Percentiles rank a stretch among this genome's conserved stretches.
Evolutionary conservation across 2,329 filamentous ascomycete genomes (phyloP).

Genomic region (Phyllosticta citribraziliensis): DNA sequence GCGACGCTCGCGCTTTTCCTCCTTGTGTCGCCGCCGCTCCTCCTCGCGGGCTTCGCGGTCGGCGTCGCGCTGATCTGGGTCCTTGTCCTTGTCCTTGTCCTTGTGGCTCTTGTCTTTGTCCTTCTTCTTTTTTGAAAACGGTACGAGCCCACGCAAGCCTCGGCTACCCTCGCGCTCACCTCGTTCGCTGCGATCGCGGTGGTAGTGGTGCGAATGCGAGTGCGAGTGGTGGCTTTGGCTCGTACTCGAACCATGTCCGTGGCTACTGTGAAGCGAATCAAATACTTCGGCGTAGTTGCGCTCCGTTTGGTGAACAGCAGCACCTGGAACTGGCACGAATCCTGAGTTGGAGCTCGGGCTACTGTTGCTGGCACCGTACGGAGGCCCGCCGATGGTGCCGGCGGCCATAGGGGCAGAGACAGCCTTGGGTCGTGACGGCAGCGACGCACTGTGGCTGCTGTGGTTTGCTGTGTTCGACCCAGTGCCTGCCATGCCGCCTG

Average conservation of each 20-base stretch:
- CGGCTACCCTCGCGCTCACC: slow-evolving; percentile 2
- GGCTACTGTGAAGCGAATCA: background rate
- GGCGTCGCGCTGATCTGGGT: slow-evolving; percentile 3
- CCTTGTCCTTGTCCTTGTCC: slow-evolving; percentile 16
- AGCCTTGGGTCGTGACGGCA: background rate
- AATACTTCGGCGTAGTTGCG: slow-evolving; percentile 6
- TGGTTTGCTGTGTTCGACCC: background rate
- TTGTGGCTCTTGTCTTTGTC: slow-evolving; percentile 16
- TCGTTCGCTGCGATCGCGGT: background rate
- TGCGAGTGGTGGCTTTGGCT: background rate
- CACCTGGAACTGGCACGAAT: background rate
- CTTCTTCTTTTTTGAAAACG: slow-evolving; percentile 1
- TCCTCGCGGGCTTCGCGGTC: too few relatives aligned
- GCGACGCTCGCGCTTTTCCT: background rate
- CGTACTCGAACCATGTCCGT: background rate
- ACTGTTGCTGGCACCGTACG: background rate
- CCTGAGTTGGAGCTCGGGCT: background rate
- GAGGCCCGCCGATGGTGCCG: background rate
- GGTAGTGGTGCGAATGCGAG: background rate
- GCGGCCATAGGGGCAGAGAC: background rate
- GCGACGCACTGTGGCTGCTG: background rate
- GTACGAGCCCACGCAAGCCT: slow-evolving; percentile 2
- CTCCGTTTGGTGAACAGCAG: background rate
- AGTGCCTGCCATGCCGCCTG: background rate
- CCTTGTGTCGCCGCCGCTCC: too few relatives aligned